Percentiles rank a stretch among this genome's conserved stretches.
Conservation (phyloP, 1,139 yeast genomes). For the Hyphopichia burtonii region DNA sequence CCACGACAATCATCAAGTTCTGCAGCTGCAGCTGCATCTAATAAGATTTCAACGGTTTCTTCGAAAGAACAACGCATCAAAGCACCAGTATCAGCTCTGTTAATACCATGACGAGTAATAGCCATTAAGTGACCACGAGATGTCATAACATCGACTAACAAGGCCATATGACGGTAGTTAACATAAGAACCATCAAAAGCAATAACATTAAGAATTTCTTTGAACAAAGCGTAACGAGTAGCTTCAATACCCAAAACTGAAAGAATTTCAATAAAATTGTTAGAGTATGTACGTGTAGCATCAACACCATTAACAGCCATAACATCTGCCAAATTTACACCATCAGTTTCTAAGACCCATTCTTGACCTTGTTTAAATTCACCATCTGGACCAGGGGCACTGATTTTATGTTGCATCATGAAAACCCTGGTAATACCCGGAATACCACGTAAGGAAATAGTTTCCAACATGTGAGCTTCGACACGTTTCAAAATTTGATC, state of each 20-base stretch:
- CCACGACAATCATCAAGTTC: conserved; percentile 98
- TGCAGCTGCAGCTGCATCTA: conserved; percentile 98
- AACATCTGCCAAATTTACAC: conserved; percentile 93
- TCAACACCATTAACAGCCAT: conserved; percentile 96
- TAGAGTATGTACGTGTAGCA: conserved; percentile 83
- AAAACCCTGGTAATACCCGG: conserved; percentile 90
- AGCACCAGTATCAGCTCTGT: conserved; percentile 98
- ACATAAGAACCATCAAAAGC: conserved; percentile 99
- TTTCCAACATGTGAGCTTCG: conserved; percentile 94
- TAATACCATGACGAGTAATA: conserved; percentile 98
- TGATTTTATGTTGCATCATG: conserved; percentile 90
- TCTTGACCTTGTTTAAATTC: conserved; percentile 87
- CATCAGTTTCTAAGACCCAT: conserved; percentile 99
- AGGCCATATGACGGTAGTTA: conserved; percentile 96
- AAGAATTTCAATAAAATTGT: conserved; percentile 93
- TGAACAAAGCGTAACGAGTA: conserved; percentile 89
- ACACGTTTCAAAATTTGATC: conserved; percentile 94
- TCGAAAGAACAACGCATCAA: conserved; percentile 99
- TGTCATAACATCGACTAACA: conserved; percentile 97
- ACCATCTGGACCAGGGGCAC: conserved; percentile 77
- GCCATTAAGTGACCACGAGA: conserved; percentile 98
- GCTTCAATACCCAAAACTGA: conserved; percentile 98
- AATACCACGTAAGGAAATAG: conserved; percentile 93
- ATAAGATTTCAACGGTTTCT: conserved; percentile 95
- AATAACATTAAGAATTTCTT: conserved; percentile 93